Base-by-base conservation (phyloP, 371 early-diverging fungal genomes). In the Mortierella sp. region DNA sequence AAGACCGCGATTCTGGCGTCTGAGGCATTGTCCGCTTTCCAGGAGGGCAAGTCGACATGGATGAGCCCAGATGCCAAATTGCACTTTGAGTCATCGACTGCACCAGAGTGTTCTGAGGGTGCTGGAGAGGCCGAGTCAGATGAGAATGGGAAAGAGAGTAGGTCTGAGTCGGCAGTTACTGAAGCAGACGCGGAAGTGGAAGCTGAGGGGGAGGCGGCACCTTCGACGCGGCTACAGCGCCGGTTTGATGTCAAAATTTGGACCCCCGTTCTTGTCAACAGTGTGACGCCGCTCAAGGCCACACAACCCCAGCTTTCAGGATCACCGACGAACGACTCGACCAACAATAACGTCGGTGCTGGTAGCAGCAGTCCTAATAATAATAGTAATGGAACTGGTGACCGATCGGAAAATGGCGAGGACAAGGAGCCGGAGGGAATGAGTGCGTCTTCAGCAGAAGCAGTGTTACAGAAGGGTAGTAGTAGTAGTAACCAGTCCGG, bases 41-140 rank as follows among this genome's bases (percentile, higher is more conserved):
- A 85, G 52, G 82, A 81, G 38, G 86, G 86, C n/a, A 76, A 44
- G 31, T 82, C 79, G 54, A 85, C 82, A 9, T 85, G 86, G 86
- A 77, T 85, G 82, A 72, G 31, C 13, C 72, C 80, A 0, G 80
- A 71, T 11, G 74, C 84, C 0, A 68, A 28, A 19, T 38, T 75
- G 13, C 50, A n/a, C 0, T 75, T 78, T 50, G 80, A 80, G 65
- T 0, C 52, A 9, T 28, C n/a, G 3, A 28, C 52, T 26, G 44
- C 3, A 45, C 14, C 42, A 0, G 68, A 74, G 21, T 19, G 24
- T 44, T 63, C 58, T 26, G 79, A n/a, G 24, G 54, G 44, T 24
- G 28, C 44, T 19, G 70, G 24, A 28, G 63, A 24, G 60, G 70
- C 0, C 5, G 72, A 45, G 28, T 26, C 48, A 31, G 26, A 31